Conservation (phyloP, 129 eudicot genomes). For the Flaveria trinervia region DNA sequence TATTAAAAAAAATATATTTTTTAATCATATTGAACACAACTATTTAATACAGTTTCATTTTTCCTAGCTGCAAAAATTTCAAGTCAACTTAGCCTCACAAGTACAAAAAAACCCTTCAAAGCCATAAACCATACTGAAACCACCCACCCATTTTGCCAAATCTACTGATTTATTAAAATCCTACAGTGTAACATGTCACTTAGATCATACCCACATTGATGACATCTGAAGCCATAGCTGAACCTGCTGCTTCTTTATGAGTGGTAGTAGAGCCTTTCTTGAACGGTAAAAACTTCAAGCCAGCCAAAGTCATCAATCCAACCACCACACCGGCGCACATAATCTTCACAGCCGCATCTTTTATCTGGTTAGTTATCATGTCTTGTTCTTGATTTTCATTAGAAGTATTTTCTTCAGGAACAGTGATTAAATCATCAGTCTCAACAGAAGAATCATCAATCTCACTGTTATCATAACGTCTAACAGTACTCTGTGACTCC, state of each 20-base stretch:
- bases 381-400: constrained; percentile 61
- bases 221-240: constrained; percentile 72
- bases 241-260: constrained; percentile 42
- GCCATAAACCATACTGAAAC: not conserved
- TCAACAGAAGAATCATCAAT: constrained; percentile 27
- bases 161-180: not conserved
- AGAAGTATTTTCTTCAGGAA: constrained; percentile 29
- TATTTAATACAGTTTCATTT: not conserved
- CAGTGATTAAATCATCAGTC: constrained; percentile 33
- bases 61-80: not conserved
- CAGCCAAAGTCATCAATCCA: constrained; percentile 71
- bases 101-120: not conserved
- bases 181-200: constrained; percentile 7
- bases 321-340: constrained; percentile 87
- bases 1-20: not conserved
- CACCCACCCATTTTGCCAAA: not conserved
- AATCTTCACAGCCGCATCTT: constrained; percentile 83
- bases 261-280: constrained; percentile 39
- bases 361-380: constrained; percentile 61
- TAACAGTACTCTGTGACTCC: constrained; percentile 50
- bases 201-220: constrained; percentile 69
- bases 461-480: constrained; percentile 42
- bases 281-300: constrained; percentile 57
- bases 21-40: not conserved
- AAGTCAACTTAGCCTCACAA: not conserved